Evolutionary conservation across 148 eudicot species (phyloP).

Genomic region (Vaccinium myrtillus): DNA sequence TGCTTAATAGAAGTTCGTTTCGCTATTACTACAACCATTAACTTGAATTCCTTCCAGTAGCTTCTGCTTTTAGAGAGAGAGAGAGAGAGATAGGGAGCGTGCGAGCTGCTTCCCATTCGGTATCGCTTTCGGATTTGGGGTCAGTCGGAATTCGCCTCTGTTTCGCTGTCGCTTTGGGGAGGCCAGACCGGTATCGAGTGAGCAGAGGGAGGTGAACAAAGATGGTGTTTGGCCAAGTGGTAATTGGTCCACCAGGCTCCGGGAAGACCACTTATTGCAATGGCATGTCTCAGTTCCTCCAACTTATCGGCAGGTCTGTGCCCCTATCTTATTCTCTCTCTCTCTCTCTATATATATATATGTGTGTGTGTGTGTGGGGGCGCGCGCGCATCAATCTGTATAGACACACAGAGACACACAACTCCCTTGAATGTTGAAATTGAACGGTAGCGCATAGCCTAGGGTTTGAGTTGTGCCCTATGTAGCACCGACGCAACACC

Average conservation of each 20-base stretch:
- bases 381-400: too few relatives aligned
- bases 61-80: too few relatives aligned
- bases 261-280: conserved; percentile 98
- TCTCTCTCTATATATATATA: too few relatives aligned
- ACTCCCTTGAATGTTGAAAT: background rate
- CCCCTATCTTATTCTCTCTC: background rate
- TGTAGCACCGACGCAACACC: too few relatives aligned
- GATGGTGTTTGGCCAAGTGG: conserved; percentile 94
- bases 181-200: background rate
- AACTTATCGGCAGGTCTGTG: conserved; percentile 71
- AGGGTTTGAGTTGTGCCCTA: background rate
- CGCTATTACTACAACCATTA: too few relatives aligned
- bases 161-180: background rate
- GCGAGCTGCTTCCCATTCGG: too few relatives aligned
- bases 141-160: too few relatives aligned
- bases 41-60: too few relatives aligned
- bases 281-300: conserved; percentile 92
- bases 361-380: too few relatives aligned
- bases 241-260: conserved; percentile 97
- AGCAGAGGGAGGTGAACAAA: background rate
- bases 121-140: too few relatives aligned
- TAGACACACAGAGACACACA: background rate
- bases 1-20: too few relatives aligned
- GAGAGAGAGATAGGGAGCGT: too few relatives aligned
- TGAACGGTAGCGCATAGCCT: background rate